phyloP scores from a whole-genome alignment of 345 rosid genomes.

The Bruguiera parviflora region DNA sequence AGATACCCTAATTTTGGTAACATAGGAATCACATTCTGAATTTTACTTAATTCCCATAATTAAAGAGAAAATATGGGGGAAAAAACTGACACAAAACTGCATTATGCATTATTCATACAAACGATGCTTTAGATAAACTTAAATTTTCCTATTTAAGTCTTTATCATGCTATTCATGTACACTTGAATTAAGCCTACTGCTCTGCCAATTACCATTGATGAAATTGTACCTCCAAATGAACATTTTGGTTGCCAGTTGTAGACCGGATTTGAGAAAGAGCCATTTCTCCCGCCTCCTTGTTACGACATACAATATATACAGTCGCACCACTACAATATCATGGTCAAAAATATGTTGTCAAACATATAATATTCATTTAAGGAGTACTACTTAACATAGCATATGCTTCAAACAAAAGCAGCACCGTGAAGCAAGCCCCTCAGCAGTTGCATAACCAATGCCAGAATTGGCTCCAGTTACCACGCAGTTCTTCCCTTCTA shows the following conservation, averaged over 20 bases:
- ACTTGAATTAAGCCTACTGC: too few species aligned
- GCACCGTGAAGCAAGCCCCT: constrained; percentile 93
- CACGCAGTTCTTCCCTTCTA: constrained; percentile 71
- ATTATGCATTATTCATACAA: too few species aligned
- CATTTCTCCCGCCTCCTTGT: constrained; percentile 75
- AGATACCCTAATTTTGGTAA: background rate
- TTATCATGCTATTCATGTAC: too few species aligned
- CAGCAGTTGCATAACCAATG: constrained; percentile 82
- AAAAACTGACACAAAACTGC: too few species aligned
- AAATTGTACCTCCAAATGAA: constrained; percentile 68
- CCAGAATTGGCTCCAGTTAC: constrained; percentile 98
- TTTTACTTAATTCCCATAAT: background rate
- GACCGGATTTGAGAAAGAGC: constrained; percentile 71
- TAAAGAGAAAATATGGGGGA: background rate
- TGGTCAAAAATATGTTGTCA: background rate
- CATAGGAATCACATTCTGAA: background rate
- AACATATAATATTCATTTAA: too few species aligned
- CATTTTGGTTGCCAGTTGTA: constrained; percentile 66
- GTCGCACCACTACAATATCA: constrained; percentile 62
- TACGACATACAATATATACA: constrained; percentile 83
- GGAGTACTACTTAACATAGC: background rate
- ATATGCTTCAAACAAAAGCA: constrained; percentile 9
- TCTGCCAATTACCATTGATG: background rate
- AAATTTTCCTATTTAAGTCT: too few species aligned
- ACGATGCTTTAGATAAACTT: too few species aligned